Base-by-base conservation (phyloP, 306 rosid genomes). In the Vicia sativa region DNA sequence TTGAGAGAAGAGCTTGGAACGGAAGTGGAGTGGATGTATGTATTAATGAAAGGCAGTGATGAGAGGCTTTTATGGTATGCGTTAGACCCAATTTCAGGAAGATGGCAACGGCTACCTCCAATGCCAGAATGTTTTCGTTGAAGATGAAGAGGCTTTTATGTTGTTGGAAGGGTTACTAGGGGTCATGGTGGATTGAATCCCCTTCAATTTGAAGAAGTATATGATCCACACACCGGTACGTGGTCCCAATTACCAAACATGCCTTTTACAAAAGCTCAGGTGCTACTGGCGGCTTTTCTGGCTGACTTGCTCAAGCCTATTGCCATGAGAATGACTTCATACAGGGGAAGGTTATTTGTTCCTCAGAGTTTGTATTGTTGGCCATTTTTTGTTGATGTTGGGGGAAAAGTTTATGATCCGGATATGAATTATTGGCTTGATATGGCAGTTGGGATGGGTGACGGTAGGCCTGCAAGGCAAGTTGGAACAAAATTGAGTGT, bases 301-400 rank as follows among this genome's bases (percentile, higher is more conserved):
- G 79, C 85, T 18, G 82, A 81, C 44, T 61, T 73, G 48, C 79
- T 81, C 53, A 81, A 81, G 74, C 85, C 85, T 73, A 77, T 77
- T 57, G 85, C 85, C 38, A 77, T 79, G 1, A 82, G 85, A 68
- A 77, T 77, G 77, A 74, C 79, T 68, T 73, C 85, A 58, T 81
- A 77, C 58, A 64, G 52, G 71, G 85, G 82, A 50, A 77, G 81
- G 77, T 59, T 81, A 57, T 73, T 73, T 48, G 85, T 81, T 43
- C 85, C 85, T 64, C 79, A 81, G 71, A 81, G 85, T 77, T 77
- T 81, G 74, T 73, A 73, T 77, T 81, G 79, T 70, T 77, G 82
- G 77, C 77, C 85, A 0, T 69, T 77, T 74, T 81, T 77, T 28
- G 79, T 77, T 39, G 82, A 81, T 70, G 82, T 69, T 18, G 85